Evolutionary conservation across 345 rosid species (phyloP), one percentile per base, ranked within the genome.

Genomic region (Citropsis articulata): DNA sequence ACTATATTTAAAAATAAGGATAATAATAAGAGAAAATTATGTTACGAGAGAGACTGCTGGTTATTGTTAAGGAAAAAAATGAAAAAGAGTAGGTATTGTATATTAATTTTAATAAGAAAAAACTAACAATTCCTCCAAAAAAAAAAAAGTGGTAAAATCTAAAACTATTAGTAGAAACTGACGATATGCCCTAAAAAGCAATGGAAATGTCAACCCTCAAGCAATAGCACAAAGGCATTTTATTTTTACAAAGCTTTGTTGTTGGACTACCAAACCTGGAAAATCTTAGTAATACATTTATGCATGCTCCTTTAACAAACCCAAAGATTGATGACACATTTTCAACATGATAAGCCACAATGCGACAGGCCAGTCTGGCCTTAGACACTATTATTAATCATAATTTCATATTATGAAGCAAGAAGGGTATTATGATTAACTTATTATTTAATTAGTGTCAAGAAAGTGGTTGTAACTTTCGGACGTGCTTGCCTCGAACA

Each of bases 401-500:
- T 45, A 45, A 10, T 12, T 28, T 63, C 16, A 13, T 13, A 45
- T 45, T 12, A 45, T 13, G 13, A 27, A 28, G 66, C 35, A 61
- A 63, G 66, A 27, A 9, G 31, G 9, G 61, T 7, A 21, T 63
- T 7, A 12, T 9, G 14, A 9, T 21, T 67, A 40, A 40, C 18
- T 45, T 12, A 45, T 45, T 45, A 13, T 45, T 38, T 69, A 42
- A 42, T 42, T 1, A 0, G 30, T 18, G 27, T 60, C 13, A 40
- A 60, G 31, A 24, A 56, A 66, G 70, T 70, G 42, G 66, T 61
- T 65, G 2, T 14, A 1, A 28, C 16, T 9, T 4, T 6, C 8
- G 24, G 82, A 85, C 83, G 85, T 81, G 89, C 75, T 81, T 84
- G 80, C 83, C 79, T 81, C 75, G 72, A 63, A 72, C 79, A 77